Base-by-base conservation (phyloP, 2,329 filamentous ascomycete species). In the Diaporthe caulivora region DNA sequence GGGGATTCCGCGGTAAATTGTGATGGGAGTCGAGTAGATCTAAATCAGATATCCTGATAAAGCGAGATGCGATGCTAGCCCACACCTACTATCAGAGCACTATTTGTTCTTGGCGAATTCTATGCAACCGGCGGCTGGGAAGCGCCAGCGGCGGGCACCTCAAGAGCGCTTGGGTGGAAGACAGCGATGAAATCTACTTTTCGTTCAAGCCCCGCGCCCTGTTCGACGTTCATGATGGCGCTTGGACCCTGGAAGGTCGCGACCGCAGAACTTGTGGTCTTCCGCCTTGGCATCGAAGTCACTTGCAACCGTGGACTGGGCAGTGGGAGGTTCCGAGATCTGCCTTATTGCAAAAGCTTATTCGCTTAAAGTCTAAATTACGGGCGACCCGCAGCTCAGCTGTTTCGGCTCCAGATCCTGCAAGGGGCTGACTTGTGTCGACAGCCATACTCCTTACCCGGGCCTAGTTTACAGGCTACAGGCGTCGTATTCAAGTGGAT, bases 281-380 rank as follows among this genome's bases (percentile, higher is more conserved):
- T n/a, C n/a, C n/a, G 34, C 40, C 58, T 64, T 64, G 58, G 58
- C 58, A 47, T 3, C 17, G 58, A 44, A 29, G 24, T 62, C 40
- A 29, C 7, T 34, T 34, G 34, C 5, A 5, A 34, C 34, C 10
- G 10, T 29, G 40, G 5, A 9, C 21, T 29, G 15, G 40, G 40
- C 15, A n/a, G 40, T 47, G 40, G 58, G 58, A 31, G 47, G 58
- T 47, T 47, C 21, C 24, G 24, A 31, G 58, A 64, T 64, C 58
- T 64, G 58, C 58, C 40, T 15, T 47, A n/a, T n/a, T 15, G 1
- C n/a, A 64, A 64, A 64, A 64, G 58, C 58, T 64, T 64, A 47
- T 3, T 17, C 21, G 24, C 11, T 9, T 47, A 64, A 64, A 64
- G 26, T 64, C 31, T 64, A 44, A 64, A 64, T 31, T 47, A 47